Evolutionary conservation across 2,329 filamentous ascomycete species (phyloP).

Genomic region (Tolypocladium capitatum): DNA sequence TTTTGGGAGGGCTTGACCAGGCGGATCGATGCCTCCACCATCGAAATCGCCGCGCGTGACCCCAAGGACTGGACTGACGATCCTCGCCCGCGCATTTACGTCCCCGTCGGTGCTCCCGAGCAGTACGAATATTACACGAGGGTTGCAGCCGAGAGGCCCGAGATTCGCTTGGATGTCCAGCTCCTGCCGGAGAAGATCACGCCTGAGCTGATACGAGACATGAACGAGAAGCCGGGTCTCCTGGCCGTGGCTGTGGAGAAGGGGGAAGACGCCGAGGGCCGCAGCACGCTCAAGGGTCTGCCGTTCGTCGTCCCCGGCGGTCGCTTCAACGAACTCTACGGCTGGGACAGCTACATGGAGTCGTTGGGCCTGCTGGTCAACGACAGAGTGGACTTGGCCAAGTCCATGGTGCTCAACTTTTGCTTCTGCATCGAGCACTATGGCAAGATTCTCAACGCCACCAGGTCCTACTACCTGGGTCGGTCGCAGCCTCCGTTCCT

Average conservation of each 20-base stretch:
- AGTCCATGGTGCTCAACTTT: slow-evolving; percentile 92
- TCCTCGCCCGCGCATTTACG: slow-evolving; percentile 80
- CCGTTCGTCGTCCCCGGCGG: slow-evolving; percentile 97
- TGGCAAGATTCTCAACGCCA: slow-evolving; percentile 95
- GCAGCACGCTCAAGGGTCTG: slow-evolving; percentile 61
- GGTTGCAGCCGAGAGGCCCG: slow-evolving; percentile 64
- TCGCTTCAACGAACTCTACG: slow-evolving; percentile 95
- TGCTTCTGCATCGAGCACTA: slow-evolving; percentile 98
- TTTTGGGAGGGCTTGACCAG: slow-evolving; percentile 91
- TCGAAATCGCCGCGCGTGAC: slow-evolving; percentile 75
- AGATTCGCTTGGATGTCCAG: slow-evolving; percentile 78
- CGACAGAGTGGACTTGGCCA: slow-evolving; percentile 74
- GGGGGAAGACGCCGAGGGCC: slow-evolving; percentile 42
- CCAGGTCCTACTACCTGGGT: slow-evolving; percentile 85
- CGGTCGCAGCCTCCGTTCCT: slow-evolving; percentile 93
- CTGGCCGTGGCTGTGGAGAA: slow-evolving; percentile 84
- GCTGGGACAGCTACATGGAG: slow-evolving; percentile 99
- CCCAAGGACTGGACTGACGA: slow-evolving; percentile 93
- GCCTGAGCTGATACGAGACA: slow-evolving; percentile 63
- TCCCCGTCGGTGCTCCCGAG: slow-evolving; percentile 71
- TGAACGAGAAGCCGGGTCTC: slow-evolving; percentile 80
- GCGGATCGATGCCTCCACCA: slow-evolving; percentile 75
- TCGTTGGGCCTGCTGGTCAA: slow-evolving; percentile 79
- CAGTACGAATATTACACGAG: slow-evolving; percentile 82
- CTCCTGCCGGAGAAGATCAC: slow-evolving; percentile 67